These are phyloP conservation scores for Phaffia rhodozyma DNA, from an alignment of 1,284 basidiomycete genomes.

Conservation along the genomic window DNA sequence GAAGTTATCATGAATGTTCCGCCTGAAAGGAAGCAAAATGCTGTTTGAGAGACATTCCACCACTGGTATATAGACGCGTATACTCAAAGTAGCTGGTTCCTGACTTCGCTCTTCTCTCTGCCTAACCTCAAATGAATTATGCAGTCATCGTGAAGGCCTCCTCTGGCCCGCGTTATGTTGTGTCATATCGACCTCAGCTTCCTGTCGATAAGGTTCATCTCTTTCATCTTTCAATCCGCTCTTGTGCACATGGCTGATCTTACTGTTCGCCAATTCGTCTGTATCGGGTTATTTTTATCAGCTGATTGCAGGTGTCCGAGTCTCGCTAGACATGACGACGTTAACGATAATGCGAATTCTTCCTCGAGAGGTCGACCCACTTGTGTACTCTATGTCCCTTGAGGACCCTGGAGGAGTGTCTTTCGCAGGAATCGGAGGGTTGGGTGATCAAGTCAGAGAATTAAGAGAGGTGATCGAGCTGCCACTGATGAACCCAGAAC, in stretches of 20 bases:
- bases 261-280: not conserved
- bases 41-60: too few species aligned
- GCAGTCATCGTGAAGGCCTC: conserved; percentile 98
- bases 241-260: not conserved
- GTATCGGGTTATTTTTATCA: conserved; percentile 18
- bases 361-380: conserved; percentile 91
- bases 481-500: conserved; percentile 86
- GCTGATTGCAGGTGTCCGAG: conserved; percentile 86
- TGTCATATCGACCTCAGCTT: conserved; percentile 89
- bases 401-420: conserved; percentile 93
- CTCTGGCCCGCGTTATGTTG: conserved; percentile 94
- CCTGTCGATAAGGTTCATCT: conserved; percentile 59
- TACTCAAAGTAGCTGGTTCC: not conserved
- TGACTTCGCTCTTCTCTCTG: not conserved
- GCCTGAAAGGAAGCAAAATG: not conserved
- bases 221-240: not conserved
- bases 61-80: too few species aligned
- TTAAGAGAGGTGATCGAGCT: conserved; percentile 95
- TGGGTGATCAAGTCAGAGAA: conserved; percentile 93
- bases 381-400: conserved; percentile 99
- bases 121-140: not conserved
- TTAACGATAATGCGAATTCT: conserved; percentile 97
- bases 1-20: not conserved
- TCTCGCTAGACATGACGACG: conserved; percentile 98
- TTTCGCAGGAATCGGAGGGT: conserved; percentile 93